Base-by-base conservation (phyloP, 208 protist genomes). In the Histomonas meleagridis region DNA sequence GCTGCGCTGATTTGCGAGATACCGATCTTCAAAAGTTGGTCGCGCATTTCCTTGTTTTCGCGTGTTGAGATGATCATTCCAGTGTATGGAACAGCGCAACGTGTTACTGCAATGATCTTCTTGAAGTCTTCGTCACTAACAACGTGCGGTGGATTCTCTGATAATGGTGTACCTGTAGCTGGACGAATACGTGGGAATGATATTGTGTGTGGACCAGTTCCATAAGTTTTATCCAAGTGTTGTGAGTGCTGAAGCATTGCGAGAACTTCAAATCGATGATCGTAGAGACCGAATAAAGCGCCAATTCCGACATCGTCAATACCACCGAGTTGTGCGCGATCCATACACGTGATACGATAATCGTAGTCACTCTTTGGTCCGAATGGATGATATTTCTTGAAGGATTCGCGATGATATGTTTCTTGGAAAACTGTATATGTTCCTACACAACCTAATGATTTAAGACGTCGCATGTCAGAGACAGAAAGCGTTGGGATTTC, bases 371-470 rank as follows among this genome's bases (percentile, higher is more conserved):
- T 90, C 91, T 95, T 95, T 35, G 94, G 93, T 12, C 94, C 94
- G 26, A 57, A 93, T 55, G 92, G 94, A 91, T 95, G 94, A 51
- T 94, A 91, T 32, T 90, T 86, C 69, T 92, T 91, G 93, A 93
- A 94, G n/a, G 92, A 95, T 53, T 93, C 90, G 40, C 92, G 92
- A 76, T 95, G 94, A 90, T 95, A 95, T 28, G 94, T 94, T 86
- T 95, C 94, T 90, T 95, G 93, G 93, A 95, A 95, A 18, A 94
- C 53, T n/a, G 91, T 94, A 78, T 93, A 94, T 35, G 94, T 95
- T 51, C 94, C 94, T 53, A 95, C 94, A 26, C 92, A 78, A 62
- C 93, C 92, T 0, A 92, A 90, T 51, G 93, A 91, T 86, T 95
- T 95, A 9, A 95, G 92, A 14, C 94, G 76, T 38, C 91, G 70